A percentile compares a stretch with the other conserved stretches of the same genome.
Evolutionary conservation across 2,329 filamentous ascomycete genomes (phyloP).

Genomic region (Pseudocercospora pini-densiflorae): DNA sequence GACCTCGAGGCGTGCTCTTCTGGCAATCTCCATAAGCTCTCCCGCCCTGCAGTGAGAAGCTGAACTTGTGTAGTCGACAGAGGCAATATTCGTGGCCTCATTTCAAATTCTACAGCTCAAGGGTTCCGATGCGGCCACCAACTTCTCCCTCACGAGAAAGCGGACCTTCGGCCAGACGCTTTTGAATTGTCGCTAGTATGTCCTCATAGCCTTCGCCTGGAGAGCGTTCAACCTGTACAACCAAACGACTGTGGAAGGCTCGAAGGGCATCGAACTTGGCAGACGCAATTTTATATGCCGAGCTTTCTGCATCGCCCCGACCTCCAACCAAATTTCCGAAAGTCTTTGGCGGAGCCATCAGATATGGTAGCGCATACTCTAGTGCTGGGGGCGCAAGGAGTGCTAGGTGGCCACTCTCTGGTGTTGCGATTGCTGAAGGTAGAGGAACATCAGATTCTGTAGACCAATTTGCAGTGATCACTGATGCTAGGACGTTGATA

Average conservation of each 20-base stretch:
- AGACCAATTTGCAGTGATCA: slow-evolving; percentile 62
- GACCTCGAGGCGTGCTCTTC: background rate
- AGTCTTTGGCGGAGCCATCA: slow-evolving; percentile 61
- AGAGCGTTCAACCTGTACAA: slow-evolving; percentile 39
- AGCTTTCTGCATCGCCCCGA: slow-evolving; percentile 60
- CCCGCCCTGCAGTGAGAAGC: too few species aligned
- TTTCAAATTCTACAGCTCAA: slow-evolving; percentile 44
- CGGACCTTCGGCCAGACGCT: slow-evolving; percentile 48
- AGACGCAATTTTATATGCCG: slow-evolving; percentile 61
- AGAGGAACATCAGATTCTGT: slow-evolving; percentile 37
- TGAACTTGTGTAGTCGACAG: too few species aligned
- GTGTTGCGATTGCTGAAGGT: slow-evolving; percentile 43
- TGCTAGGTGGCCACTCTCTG: slow-evolving; percentile 53
- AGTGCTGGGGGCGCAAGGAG: slow-evolving; percentile 57
- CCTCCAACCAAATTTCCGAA: slow-evolving; percentile 64
- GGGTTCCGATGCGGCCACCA: slow-evolving; percentile 51
- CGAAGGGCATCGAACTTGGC: slow-evolving; percentile 62
- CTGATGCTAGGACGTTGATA: slow-evolving; percentile 55
- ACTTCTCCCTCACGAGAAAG: slow-evolving; percentile 47
- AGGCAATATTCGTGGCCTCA: too few species aligned
- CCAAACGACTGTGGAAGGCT: slow-evolving; percentile 52
- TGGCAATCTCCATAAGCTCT: too few species aligned
- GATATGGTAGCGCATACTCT: slow-evolving; percentile 58
- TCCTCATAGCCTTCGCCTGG: slow-evolving; percentile 43
- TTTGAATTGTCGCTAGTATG: slow-evolving; percentile 47